These are phyloP conservation scores for Fusarium sp. DNA, from an alignment of 2,329 filamentous ascomycete species.

Conservation along the genomic window DNA sequence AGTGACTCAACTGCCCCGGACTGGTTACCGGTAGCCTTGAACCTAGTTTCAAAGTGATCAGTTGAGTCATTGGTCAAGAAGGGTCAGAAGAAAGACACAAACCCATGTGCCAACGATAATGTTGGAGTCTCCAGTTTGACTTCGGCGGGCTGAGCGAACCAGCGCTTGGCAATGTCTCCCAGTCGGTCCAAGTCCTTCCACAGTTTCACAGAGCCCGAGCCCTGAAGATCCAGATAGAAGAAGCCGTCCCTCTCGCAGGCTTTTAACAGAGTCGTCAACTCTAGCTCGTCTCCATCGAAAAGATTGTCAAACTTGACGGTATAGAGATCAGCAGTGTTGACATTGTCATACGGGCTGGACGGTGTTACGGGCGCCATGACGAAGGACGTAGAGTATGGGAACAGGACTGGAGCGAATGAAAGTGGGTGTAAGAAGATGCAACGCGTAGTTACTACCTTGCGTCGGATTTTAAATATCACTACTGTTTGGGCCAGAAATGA, in stretches of 20 bases:
- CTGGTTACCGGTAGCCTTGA: constrained; percentile 21
- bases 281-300: constrained; percentile 3
- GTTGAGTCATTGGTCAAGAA: neutral
- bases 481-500: neutral
- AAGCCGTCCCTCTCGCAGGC: constrained; percentile 20
- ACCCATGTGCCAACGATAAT: constrained; percentile 18
- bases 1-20: constrained; percentile 5
- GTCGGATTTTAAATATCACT: neutral
- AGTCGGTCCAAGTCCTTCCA: constrained; percentile 6
- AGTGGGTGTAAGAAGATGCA: neutral
- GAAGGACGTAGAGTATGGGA: neutral
- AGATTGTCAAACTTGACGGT: constrained; percentile 8
- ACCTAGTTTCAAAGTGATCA: neutral
- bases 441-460: neutral
- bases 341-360: neutral
- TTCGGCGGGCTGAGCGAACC: constrained; percentile 15
- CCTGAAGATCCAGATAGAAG: constrained; percentile 23
- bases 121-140: constrained; percentile 21
- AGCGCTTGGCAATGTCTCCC: neutral
- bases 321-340: neutral
- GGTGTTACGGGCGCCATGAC: neutral
- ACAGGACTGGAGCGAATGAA: neutral
- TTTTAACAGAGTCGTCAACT: neutral
- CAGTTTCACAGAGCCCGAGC: neutral
- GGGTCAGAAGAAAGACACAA: neutral